Base-by-base conservation (phyloP, 257 asterid species). In the Gentiana macrophylla region DNA sequence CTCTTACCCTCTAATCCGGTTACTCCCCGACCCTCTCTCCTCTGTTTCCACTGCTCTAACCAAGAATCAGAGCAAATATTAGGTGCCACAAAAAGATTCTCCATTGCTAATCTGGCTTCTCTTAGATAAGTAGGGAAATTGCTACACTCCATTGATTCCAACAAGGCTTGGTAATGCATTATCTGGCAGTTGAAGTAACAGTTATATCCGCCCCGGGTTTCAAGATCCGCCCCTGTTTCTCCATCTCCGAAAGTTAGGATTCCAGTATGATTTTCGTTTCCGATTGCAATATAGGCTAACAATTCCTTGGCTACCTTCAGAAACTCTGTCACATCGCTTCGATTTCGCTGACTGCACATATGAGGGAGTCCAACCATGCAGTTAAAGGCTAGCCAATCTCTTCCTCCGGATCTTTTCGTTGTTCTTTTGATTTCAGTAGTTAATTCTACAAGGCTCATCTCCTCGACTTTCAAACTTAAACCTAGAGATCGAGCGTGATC, bases 321-420 rank as follows among this genome's bases (percentile, higher is more conserved):
- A 62, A 88, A 88, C 62, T 62, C 71, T 1, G 50, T 37, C 13
- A 71, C 84, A 2, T 55, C 60, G 32, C 50, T 59, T 66, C 81
- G 74, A 4, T 66, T 41, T 11, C 58, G 59, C 51, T 72, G 72
- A 56, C 79, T 67, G 5, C 73, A 84, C 95, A 82, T 84, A 57
- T 84, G 94, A 11, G 91, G 94, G 34, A 82, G 80, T 24, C 78
- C 78, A 33, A 64, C 70, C 94, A 80, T 82, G 68, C 89, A 79
- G 57, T 82, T 88, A 73, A 84, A 84, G 46, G 69, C 89, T 49
- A 77, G 12, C 84, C 86, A 82, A 35, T 82, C 83, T 37, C 66
- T 65, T 6, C 62, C 49, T 48, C 51, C 57, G 0, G 5, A 5
- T 1, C 70, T 77, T 41, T 61, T 55, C 36, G 35, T 71, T 67